phyloP scores from a whole-genome alignment of 129 eudicot species.

The Dittrichia graveolens region DNA sequence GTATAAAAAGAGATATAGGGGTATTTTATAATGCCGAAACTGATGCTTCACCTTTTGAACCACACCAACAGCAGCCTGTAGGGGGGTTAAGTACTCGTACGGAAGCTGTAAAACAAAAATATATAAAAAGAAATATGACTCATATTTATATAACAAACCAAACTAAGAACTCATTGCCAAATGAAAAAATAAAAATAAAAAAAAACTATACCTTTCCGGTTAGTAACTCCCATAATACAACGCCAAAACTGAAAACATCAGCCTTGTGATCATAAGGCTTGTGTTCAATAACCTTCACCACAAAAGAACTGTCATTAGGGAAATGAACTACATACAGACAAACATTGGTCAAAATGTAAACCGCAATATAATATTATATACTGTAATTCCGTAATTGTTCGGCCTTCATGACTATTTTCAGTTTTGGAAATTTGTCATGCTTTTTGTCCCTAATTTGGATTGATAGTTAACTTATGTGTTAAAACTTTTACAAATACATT shows the following conservation, averaged over 20 bases:
- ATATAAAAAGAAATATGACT: neutral
- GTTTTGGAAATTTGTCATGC: too few species aligned
- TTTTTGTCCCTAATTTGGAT: too few species aligned
- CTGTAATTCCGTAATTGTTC: neutral
- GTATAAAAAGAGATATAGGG: neutral
- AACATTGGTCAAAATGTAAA: neutral
- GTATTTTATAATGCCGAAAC: neutral
- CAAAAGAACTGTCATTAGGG: constrained; percentile 31
- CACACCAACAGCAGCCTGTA: constrained; percentile 96
- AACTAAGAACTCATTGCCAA: neutral
- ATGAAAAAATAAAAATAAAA: neutral
- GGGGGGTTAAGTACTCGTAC: constrained; percentile 84
- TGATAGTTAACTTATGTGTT: too few species aligned
- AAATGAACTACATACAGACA: constrained; percentile 14
- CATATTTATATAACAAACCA: neutral
- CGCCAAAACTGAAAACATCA: constrained; percentile 88
- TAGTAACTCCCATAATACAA: constrained; percentile 90
- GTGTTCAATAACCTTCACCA: constrained; percentile 86
- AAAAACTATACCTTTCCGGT: constrained; percentile 79
- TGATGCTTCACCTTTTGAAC: constrained; percentile 77
- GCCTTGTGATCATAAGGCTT: constrained; percentile 98
- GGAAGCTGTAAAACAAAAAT: constrained; percentile 66
- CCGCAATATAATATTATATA: neutral
- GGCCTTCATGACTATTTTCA: too few species aligned
- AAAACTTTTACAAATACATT: too few species aligned